These are phyloP conservation scores for Suillus americanus DNA, from an alignment of 768 basidiomycete species.

Conservation along the genomic window DNA sequence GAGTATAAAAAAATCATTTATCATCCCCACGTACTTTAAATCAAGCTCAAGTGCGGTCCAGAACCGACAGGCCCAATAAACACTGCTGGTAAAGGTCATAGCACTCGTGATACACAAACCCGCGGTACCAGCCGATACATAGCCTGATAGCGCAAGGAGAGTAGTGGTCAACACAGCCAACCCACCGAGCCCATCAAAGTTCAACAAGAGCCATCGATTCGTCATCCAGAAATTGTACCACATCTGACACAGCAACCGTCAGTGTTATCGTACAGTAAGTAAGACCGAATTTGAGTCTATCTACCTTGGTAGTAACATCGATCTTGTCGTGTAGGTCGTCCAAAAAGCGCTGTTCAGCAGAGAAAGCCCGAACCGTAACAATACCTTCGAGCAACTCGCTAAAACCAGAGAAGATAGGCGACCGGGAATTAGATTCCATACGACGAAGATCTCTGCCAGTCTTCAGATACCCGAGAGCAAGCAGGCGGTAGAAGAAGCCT, in stretches of 20 bases:
- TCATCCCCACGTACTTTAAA: constrained; percentile 54
- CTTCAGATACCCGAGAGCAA: constrained; percentile 72
- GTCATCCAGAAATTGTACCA: constrained; percentile 91
- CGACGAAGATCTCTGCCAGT: constrained; percentile 83
- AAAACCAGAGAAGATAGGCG: constrained; percentile 83
- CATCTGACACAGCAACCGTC: constrained; percentile 44
- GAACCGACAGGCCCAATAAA: constrained; percentile 52
- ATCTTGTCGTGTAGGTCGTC: constrained; percentile 72
- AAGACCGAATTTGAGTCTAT: constrained; percentile 22
- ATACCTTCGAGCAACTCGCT: constrained; percentile 84
- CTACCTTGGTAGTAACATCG: constrained; percentile 74
- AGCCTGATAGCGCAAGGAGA: constrained; percentile 68
- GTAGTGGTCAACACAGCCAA: constrained; percentile 73
- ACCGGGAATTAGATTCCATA: constrained; percentile 88
- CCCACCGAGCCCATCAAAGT: constrained; percentile 79
- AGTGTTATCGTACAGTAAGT: neutral
- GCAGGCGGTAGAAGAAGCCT: constrained; percentile 67
- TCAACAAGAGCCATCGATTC: constrained; percentile 80
- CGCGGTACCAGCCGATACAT: constrained; percentile 59
- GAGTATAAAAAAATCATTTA: neutral
- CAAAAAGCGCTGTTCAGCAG: constrained; percentile 76
- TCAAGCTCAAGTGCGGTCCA: constrained; percentile 67
- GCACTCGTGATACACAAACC: constrained; percentile 77
- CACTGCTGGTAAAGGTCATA: constrained; percentile 54
- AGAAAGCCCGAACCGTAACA: constrained; percentile 91